Conservation (phyloP, 192 early-diverging fungal species). For the Borealophlyctis nickersoniae region DNA sequence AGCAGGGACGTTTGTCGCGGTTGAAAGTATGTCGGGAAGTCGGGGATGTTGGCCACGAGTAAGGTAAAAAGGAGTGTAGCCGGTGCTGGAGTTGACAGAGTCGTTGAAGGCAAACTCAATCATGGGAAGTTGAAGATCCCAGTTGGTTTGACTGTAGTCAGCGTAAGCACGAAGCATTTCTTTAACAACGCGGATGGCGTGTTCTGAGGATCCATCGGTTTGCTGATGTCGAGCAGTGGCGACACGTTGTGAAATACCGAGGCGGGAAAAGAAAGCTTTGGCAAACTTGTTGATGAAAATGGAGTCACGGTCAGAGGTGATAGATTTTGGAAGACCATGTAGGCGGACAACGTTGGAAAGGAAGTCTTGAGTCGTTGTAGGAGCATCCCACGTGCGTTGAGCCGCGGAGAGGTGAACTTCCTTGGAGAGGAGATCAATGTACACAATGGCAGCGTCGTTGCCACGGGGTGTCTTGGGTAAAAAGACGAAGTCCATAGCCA, state of each 20-base stretch:
- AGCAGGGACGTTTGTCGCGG: too few relatives aligned
- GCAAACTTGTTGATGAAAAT: not conserved
- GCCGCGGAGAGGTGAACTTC: too few relatives aligned
- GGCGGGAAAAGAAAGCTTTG: not conserved
- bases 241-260: not conserved
- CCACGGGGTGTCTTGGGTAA: too few relatives aligned
- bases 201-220: conserved; percentile 9
- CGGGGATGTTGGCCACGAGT: too few relatives aligned
- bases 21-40: too few relatives aligned
- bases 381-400: too few relatives aligned
- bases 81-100: not conserved
- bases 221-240: conserved; percentile 2
- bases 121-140: conserved; percentile 20
- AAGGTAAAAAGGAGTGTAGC: too few relatives aligned
- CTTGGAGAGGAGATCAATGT: too few relatives aligned
- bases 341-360: conserved; percentile 5
- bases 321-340: conserved; percentile 7
- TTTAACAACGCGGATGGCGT: not conserved
- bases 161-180: conserved; percentile 7
- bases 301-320: not conserved
- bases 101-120: conserved; percentile 35
- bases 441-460: too few relatives aligned
- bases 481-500: too few relatives aligned
- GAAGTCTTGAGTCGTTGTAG: too few relatives aligned
- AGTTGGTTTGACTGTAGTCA: conserved; percentile 21